These are phyloP conservation scores for Cyclotella choctawhatcheeana DNA, from an alignment of 108 stramenopile species.

Conservation along the genomic window DNA sequence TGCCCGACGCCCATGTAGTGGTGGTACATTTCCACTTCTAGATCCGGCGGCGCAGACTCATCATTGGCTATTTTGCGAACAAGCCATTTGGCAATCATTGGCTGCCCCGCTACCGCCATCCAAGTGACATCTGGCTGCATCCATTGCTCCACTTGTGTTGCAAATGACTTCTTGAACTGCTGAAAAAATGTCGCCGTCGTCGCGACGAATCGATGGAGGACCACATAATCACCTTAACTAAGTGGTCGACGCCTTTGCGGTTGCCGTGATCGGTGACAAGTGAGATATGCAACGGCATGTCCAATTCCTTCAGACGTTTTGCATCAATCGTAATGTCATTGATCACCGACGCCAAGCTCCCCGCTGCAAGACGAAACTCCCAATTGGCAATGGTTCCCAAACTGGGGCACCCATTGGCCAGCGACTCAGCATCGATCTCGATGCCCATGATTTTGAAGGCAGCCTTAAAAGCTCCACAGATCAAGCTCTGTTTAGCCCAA, in stretches of 20 bases:
- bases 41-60: background rate
- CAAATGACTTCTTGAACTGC: background rate
- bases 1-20: background rate
- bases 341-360: background rate
- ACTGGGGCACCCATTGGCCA: background rate
- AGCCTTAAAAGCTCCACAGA: background rate
- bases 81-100: background rate
- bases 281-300: background rate
- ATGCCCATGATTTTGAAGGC: background rate
- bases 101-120: background rate
- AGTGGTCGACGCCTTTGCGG: no score
- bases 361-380: background rate
- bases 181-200: background rate
- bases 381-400: background rate
- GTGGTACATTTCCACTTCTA: background rate
- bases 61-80: background rate
- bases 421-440: background rate
- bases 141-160: background rate
- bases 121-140: background rate
- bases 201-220: no score
- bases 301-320: background rate
- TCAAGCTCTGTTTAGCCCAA: background rate
- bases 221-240: no score
- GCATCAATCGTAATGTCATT: background rate
- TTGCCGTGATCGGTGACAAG: background rate